Evolutionary conservation across 768 basidiomycete genomes (phyloP), one percentile per base, ranked within the genome.

Genomic region (Leccinum variicolor): DNA sequence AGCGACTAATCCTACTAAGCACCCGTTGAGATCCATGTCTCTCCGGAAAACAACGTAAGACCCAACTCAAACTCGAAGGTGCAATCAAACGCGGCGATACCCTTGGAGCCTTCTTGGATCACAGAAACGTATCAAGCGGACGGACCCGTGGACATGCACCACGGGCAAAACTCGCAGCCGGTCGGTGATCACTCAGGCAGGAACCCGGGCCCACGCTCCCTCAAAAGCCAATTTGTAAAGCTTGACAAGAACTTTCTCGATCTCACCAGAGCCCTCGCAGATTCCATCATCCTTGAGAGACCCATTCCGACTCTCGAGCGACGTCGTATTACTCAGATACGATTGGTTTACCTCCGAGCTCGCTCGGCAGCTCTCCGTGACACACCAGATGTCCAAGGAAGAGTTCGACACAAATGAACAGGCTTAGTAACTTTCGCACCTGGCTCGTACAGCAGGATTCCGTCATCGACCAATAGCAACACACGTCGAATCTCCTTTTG

Each of bases 381-480:
- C 92, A 17, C 92, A 84, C 69, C 87, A 89, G 23, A 89, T 90
- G 86, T 80, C 85, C 41, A 98, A 96, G 77, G 84, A 81, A 23
- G 90, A 94, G 73, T 87, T 98, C 15, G 94, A 98, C 67, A 79
- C 77, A 53, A 97, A 96, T 68, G 95, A 98, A 73, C 90, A 93
- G 66, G 92, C 86, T 0, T 47, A 85, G n/a, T n/a, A n/a, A n/a
- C 39, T 95, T 92, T 74, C 80, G 74, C 55, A 87, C 86, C 68
- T 97, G 94, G 93, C 75, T 92, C 19, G 69, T 75, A 5, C 75
- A 83, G 63, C 89, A 85, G 3, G 88, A 93, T 64, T 71, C 74
- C 6, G 66, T 76, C 23, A 75, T 92, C 41, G 70, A 76, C n/a
- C 70, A 74, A 15, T 90, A 87, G 85, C 77, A 76, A 46, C 68